These are phyloP conservation scores for Lipomyces yarrowii DNA, from an alignment of 1,139 yeast genomes.

Conservation along the genomic window DNA sequence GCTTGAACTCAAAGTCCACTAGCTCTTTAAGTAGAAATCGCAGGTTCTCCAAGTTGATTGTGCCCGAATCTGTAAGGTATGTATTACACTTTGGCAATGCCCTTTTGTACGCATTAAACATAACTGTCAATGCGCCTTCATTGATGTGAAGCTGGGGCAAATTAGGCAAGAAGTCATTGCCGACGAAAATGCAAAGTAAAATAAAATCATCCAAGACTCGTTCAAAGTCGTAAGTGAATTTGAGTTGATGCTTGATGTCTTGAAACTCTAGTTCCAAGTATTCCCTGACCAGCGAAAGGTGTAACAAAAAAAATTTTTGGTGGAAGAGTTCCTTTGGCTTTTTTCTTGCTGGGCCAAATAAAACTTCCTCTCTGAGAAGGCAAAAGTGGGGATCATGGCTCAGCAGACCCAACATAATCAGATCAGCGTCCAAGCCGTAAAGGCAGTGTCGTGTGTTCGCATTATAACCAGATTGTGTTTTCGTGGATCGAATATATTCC, in stretches of 20 bases:
- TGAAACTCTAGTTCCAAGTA: slow-evolving; percentile 84
- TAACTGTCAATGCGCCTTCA: slow-evolving; percentile 92
- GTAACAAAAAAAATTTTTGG: slow-evolving; percentile 81
- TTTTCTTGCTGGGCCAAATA: slow-evolving; percentile 63
- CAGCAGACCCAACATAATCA: slow-evolving; percentile 91
- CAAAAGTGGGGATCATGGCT: slow-evolving; percentile 98
- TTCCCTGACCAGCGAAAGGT: slow-evolving; percentile 85
- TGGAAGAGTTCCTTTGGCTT: slow-evolving; percentile 62
- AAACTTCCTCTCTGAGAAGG: slow-evolving; percentile 91
- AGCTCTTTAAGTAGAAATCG: slow-evolving; percentile 79
- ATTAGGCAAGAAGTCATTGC: slow-evolving; percentile 98
- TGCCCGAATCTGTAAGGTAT: slow-evolving; percentile 81
- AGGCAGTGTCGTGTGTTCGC: slow-evolving; percentile 92
- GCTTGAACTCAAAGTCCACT: slow-evolving; percentile 65
- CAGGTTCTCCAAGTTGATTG: slow-evolving; percentile 72
- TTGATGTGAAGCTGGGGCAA: slow-evolving; percentile 91
- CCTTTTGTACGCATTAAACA: slow-evolving; percentile 84
- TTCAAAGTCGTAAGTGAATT: slow-evolving; percentile 82
- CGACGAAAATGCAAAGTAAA: slow-evolving; percentile 88
- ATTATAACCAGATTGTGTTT: slow-evolving; percentile 81
- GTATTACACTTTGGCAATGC: slow-evolving; percentile 77
- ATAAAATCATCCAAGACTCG: slow-evolving; percentile 90
- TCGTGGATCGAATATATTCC: slow-evolving; percentile 86
- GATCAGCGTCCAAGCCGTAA: slow-evolving; percentile 96
- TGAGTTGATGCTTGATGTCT: slow-evolving; percentile 60